phyloP scores from a whole-genome alignment of 345 rosid species.

The Hypericum perforatum region DNA sequence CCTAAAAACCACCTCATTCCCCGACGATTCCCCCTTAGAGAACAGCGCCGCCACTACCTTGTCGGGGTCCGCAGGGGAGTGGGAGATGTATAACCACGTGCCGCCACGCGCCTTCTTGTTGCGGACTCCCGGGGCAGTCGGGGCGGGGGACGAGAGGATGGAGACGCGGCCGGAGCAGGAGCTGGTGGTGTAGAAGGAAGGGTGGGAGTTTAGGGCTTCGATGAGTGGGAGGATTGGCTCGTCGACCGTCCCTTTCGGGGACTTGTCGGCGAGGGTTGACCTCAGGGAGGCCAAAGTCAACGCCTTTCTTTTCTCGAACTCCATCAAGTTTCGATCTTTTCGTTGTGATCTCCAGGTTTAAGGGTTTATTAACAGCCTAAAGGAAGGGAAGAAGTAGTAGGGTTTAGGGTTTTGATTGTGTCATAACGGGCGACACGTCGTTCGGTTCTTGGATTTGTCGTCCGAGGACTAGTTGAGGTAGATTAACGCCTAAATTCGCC shows the following conservation, averaged over 20 bases:
- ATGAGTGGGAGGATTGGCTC: slow-evolving; percentile 69
- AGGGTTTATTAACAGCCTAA: too few species aligned
- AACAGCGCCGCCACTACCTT: slow-evolving; percentile 46
- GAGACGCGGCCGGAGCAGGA: slow-evolving; percentile 96
- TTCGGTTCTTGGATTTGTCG: too few species aligned
- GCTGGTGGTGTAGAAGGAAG: slow-evolving; percentile 78
- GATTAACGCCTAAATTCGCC: too few species aligned
- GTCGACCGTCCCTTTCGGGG: slow-evolving; percentile 74
- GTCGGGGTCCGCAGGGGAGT: slow-evolving; percentile 49
- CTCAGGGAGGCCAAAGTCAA: slow-evolving; percentile 44
- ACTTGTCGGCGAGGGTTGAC: slow-evolving; percentile 52
- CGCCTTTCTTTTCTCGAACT: slow-evolving; percentile 70
- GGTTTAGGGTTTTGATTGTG: too few species aligned
- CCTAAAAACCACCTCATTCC: slow-evolving; percentile 51
- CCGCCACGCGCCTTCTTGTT: slow-evolving; percentile 81
- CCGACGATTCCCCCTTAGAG: slow-evolving; percentile 4
- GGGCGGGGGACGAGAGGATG: slow-evolving; percentile 60
- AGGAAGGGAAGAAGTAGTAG: too few species aligned
- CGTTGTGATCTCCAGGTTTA: not conserved
- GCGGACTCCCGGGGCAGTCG: slow-evolving; percentile 9
- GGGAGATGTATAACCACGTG: slow-evolving; percentile 69
- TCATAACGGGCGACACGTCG: too few species aligned
- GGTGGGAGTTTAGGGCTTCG: slow-evolving; percentile 55
- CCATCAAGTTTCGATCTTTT: slow-evolving; percentile 26
- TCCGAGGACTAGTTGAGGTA: too few species aligned